These are phyloP conservation scores for Castanospermum australe DNA, from an alignment of 306 rosid species.

Conservation along the genomic window DNA sequence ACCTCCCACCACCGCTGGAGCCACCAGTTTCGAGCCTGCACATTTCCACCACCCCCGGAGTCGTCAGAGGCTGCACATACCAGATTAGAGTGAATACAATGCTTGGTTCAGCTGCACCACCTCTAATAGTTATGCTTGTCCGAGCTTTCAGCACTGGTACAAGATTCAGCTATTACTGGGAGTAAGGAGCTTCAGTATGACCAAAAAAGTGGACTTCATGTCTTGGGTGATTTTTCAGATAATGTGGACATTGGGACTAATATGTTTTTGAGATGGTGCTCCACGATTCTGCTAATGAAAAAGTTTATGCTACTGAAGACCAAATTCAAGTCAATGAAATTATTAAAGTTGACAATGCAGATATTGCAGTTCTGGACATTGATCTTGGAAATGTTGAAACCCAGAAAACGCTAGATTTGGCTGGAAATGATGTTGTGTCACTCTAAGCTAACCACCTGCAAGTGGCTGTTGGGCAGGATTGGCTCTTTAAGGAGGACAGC, in stretches of 20 bases:
- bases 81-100: too few species aligned
- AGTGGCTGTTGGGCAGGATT: too few species aligned
- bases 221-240: constrained; percentile 59
- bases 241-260: constrained; percentile 73
- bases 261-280: constrained; percentile 65
- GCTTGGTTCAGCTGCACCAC: too few species aligned
- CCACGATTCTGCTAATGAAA: constrained; percentile 52
- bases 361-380: constrained; percentile 82
- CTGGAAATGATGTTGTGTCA: constrained; percentile 59
- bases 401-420: constrained; percentile 82
- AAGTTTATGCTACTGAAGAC: constrained; percentile 77
- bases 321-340: constrained; percentile 70
- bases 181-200: constrained; percentile 89
- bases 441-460: constrained; percentile 95
- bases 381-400: constrained; percentile 88
- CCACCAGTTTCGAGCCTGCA: too few species aligned
- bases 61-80: too few species aligned
- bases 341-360: constrained; percentile 66
- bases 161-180: constrained; percentile 57
- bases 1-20: too few species aligned
- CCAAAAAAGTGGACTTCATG: constrained; percentile 57
- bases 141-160: constrained; percentile 62
- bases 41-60: too few species aligned
- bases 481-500: too few species aligned
- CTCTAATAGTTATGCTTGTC: constrained; percentile 78